These are phyloP conservation scores for Penicillium sp. DNA, from an alignment of 2,329 filamentous ascomycete genomes.

Conservation along the genomic window DNA sequence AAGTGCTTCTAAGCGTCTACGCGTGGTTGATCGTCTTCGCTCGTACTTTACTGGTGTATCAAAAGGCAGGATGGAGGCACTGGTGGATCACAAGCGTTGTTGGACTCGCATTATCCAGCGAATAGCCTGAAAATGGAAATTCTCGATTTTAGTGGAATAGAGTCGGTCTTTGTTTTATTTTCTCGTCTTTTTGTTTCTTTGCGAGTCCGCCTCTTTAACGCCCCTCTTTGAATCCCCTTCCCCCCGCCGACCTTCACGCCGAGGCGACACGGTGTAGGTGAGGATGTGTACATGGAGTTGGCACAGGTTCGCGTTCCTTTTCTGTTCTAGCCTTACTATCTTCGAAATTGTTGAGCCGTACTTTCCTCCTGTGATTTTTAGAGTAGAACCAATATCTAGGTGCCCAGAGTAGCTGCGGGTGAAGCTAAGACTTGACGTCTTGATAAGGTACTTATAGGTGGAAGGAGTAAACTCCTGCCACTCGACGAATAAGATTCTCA, in stretches of 20 bases:
- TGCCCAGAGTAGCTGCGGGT: background rate
- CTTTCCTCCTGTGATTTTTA: background rate
- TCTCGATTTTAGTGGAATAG: conserved; percentile 42
- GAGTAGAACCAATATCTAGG: background rate
- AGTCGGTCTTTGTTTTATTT: conserved; percentile 32
- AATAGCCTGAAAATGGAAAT: conserved; percentile 41
- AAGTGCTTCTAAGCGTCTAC: conserved; percentile 92
- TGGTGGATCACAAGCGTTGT: conserved; percentile 38
- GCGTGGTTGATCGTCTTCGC: conserved; percentile 34
- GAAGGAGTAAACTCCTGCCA: background rate
- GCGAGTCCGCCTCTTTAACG: background rate
- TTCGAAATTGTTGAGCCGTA: conserved; percentile 16
- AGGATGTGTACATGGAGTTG: conserved; percentile 23
- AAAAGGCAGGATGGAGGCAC: conserved; percentile 41
- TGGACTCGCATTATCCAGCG: conserved; percentile 41
- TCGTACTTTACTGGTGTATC: conserved; percentile 43
- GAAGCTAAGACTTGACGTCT: background rate
- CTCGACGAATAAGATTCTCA: background rate
- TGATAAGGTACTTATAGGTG: background rate
- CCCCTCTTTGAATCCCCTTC: background rate
- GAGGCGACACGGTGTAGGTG: conserved; percentile 13
- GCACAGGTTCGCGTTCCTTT: conserved; percentile 18
- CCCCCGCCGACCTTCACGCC: conserved; percentile 2
- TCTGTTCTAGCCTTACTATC: conserved; percentile 23
- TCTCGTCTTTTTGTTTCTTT: conserved; percentile 14